These are phyloP conservation scores for Coleophoma crateriformis DNA, from an alignment of 2,329 filamentous ascomycete genomes.

Conservation along the genomic window DNA sequence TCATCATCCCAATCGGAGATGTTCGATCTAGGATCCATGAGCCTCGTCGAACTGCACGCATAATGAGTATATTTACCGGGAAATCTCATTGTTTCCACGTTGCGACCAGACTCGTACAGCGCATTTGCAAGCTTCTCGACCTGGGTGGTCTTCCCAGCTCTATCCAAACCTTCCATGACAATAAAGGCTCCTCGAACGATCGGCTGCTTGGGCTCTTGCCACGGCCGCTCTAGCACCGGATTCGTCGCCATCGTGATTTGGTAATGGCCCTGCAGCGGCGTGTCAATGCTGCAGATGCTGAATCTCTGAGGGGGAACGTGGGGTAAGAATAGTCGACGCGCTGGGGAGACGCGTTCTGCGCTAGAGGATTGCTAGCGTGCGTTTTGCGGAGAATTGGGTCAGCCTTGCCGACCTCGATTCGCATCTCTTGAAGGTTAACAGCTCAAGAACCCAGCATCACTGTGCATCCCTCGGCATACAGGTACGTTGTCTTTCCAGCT, in stretches of 20 bases:
- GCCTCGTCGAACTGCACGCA: constrained; percentile 2
- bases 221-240: constrained; percentile 2
- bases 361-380: background rate
- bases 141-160: constrained; percentile 70
- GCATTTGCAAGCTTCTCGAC: constrained; percentile 49
- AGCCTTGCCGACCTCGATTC: background rate
- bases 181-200: constrained; percentile 53
- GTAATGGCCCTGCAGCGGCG: background rate
- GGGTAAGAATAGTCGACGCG: background rate
- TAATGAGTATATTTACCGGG: constrained; percentile 43
- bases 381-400: background rate
- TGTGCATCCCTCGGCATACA: too few relatives aligned
- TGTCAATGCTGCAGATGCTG: background rate
- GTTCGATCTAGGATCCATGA: constrained; percentile 46
- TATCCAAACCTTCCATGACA: constrained; percentile 67
- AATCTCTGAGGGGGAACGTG: too few relatives aligned
- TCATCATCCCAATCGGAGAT: constrained; percentile 63
- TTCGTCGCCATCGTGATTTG: background rate
- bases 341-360: background rate
- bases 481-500: too few relatives aligned
- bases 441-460: too few relatives aligned
- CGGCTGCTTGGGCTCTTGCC: constrained; percentile 19
- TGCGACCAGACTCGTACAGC: constrained; percentile 43
- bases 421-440: too few relatives aligned
- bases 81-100: constrained; percentile 57